Conservation (phyloP, 768 basidiomycete genomes). For the Russula emetica region DNA sequence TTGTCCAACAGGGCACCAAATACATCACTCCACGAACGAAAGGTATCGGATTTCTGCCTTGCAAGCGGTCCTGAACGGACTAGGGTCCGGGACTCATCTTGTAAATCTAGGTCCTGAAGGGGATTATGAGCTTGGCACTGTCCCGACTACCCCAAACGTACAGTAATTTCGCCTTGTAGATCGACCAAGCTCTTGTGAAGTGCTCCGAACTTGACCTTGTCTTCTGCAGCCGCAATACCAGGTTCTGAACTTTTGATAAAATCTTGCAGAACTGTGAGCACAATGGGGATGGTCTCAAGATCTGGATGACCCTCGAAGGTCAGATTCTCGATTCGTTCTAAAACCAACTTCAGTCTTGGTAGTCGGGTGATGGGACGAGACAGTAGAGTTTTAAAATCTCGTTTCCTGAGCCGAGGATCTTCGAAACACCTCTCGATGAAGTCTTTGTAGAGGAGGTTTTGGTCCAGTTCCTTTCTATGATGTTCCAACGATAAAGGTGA, state of each 20-base stretch:
- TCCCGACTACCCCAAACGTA: slow-evolving; percentile 35
- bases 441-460: slow-evolving; percentile 59
- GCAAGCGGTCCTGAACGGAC: slow-evolving; percentile 62
- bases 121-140: slow-evolving; percentile 12
- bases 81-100: slow-evolving; percentile 69
- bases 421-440: slow-evolving; percentile 61
- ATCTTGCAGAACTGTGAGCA: slow-evolving; percentile 60
- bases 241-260: slow-evolving; percentile 84
- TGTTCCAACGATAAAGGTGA: slow-evolving; percentile 82
- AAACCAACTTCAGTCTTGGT: slow-evolving; percentile 68
- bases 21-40: slow-evolving; percentile 68
- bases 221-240: slow-evolving; percentile 86
- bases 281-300: slow-evolving; percentile 67
- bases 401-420: slow-evolving; percentile 65
- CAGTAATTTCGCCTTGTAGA: slow-evolving; percentile 78
- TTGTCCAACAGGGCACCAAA: slow-evolving; percentile 70
- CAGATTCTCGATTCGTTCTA: slow-evolving; percentile 64
- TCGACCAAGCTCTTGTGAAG: slow-evolving; percentile 72
- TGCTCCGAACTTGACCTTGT: slow-evolving; percentile 83
- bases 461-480: slow-evolving; percentile 70
- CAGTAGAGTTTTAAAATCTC: slow-evolving; percentile 76
- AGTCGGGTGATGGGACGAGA: slow-evolving; percentile 87
- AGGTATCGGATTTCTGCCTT: slow-evolving; percentile 57
- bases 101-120: slow-evolving; percentile 74
- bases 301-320: slow-evolving; percentile 76